These are phyloP conservation scores for Physcomitrium patens DNA, from an alignment of 225 moss, liverwort and hornwort genomes.

Conservation along the genomic window DNA sequence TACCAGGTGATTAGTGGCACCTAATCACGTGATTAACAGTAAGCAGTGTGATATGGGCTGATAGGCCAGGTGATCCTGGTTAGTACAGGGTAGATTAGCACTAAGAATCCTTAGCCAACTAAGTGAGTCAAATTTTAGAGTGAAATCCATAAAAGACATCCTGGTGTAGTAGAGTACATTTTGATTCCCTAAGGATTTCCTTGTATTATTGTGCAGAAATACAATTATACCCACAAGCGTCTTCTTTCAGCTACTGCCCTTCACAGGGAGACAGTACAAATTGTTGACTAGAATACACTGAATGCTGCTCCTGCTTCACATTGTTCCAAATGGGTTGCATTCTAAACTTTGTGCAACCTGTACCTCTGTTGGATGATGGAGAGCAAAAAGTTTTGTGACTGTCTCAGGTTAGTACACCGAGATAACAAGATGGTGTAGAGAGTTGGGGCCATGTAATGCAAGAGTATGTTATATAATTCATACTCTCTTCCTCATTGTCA, in stretches of 20 bases:
- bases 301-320: neutral
- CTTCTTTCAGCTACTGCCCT: neutral
- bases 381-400: neutral
- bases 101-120: no score
- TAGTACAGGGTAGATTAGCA: constrained; percentile 7
- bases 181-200: no score
- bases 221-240: neutral
- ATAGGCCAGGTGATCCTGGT: neutral
- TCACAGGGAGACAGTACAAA: no score
- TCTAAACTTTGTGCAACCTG: neutral
- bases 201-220: neutral
- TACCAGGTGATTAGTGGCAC: constrained; percentile 26
- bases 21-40: constrained; percentile 24
- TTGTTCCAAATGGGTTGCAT: neutral
- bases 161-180: no score
- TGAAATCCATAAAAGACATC: neutral
- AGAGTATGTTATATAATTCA: neutral
- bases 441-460: neutral
- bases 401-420: neutral
- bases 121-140: neutral
- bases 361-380: neutral
- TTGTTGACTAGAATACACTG: neutral
- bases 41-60: constrained; percentile 19
- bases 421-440: neutral
- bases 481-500: no score